These are phyloP conservation scores for Lumnitzera racemosa DNA, from an alignment of 345 rosid genomes.

Conservation along the genomic window DNA sequence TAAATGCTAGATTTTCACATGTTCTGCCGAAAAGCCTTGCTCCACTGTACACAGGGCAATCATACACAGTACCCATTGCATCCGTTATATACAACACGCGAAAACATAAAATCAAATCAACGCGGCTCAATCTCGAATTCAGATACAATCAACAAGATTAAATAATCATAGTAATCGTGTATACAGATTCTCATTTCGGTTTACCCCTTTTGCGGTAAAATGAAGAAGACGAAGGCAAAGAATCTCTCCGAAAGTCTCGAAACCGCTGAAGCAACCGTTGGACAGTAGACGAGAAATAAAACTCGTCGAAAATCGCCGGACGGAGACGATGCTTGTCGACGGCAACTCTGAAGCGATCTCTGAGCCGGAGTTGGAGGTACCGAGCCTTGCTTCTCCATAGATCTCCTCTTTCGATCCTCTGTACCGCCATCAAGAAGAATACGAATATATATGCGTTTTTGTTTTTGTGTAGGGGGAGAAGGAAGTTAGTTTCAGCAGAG, in stretches of 20 bases:
- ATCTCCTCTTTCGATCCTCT: slow-evolving; percentile 58
- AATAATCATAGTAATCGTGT: neutral
- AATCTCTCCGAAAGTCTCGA: slow-evolving; percentile 67
- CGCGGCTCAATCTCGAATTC: too few relatives aligned
- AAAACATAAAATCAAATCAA: neutral
- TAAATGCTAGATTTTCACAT: too few relatives aligned
- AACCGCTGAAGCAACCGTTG: slow-evolving; percentile 56
- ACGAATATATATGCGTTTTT: neutral
- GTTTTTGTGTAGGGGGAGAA: neutral
- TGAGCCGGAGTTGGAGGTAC: slow-evolving; percentile 55
- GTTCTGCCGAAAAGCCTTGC: too few relatives aligned
- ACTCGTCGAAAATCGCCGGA: slow-evolving; percentile 36
- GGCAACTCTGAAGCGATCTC: slow-evolving; percentile 71
- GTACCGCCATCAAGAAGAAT: slow-evolving; percentile 32
- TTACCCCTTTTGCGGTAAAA: slow-evolving; percentile 77
- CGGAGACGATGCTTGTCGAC: slow-evolving; percentile 54
- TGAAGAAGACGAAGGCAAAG: slow-evolving; percentile 66
- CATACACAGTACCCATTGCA: neutral
- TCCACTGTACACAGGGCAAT: too few relatives aligned
- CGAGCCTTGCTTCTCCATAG: slow-evolving; percentile 73
- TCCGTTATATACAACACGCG: neutral
- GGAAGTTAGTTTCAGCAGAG: neutral
- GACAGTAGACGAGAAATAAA: slow-evolving; percentile 53
- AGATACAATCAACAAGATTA: too few relatives aligned
- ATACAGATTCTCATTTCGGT: neutral